Conservation (phyloP, 306 rosid species). For the Begonia masoniana region DNA sequence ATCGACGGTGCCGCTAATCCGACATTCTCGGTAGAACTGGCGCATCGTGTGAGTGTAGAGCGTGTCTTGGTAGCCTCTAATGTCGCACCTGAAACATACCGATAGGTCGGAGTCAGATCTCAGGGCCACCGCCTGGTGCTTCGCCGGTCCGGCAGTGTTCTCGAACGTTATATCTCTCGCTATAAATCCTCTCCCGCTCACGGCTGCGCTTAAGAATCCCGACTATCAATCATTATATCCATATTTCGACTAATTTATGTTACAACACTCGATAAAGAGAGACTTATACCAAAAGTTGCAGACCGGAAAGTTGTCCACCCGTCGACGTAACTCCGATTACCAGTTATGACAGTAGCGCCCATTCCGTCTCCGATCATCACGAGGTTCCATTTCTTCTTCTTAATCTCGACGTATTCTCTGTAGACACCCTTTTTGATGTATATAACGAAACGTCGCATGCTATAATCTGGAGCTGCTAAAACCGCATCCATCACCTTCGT, state of each 20-base stretch:
- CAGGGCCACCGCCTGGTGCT: slow-evolving; percentile 86
- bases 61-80: slow-evolving; percentile 67
- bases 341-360: slow-evolving; percentile 50
- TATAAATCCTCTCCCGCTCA: slow-evolving; percentile 77
- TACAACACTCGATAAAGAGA: background rate
- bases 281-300: slow-evolving; percentile 64
- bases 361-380: slow-evolving; percentile 83
- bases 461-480: slow-evolving; percentile 59
- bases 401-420: slow-evolving; percentile 61
- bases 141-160: slow-evolving; percentile 74
- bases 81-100: slow-evolving; percentile 48
- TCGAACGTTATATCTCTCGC: slow-evolving; percentile 60
- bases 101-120: slow-evolving; percentile 79
- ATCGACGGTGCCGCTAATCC: slow-evolving; percentile 64
- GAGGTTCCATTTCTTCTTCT: slow-evolving; percentile 86
- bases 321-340: slow-evolving; percentile 37
- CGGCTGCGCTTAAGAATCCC: slow-evolving; percentile 36
- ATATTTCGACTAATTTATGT: background rate
- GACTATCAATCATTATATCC: background rate
- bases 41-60: slow-evolving; percentile 89
- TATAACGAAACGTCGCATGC: slow-evolving; percentile 53
- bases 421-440: slow-evolving; percentile 59
- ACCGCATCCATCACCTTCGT: slow-evolving; percentile 51
- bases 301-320: slow-evolving; percentile 85
- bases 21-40: slow-evolving; percentile 75